These are phyloP conservation scores for Cinchona pubescens DNA, from an alignment of 257 asterid species.

Conservation along the genomic window DNA sequence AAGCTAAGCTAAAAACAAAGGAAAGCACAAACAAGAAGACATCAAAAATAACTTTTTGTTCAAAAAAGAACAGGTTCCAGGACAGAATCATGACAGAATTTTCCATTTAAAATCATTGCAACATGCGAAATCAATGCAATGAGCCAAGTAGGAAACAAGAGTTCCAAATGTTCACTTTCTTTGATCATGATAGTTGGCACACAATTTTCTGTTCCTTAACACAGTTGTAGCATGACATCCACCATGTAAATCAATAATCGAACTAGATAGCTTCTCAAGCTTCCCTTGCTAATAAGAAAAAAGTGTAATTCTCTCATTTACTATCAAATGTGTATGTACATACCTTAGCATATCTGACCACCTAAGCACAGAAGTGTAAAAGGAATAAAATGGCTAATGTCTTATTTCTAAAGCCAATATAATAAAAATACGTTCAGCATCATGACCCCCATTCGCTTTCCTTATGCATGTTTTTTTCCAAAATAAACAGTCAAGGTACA, in stretches of 20 bases:
- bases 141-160: background rate
- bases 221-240: background rate
- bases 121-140: background rate
- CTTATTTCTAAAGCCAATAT: background rate
- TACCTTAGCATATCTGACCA: background rate
- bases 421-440: background rate
- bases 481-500: background rate
- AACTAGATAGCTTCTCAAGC: background rate
- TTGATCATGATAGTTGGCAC: background rate
- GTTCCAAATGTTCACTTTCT: background rate
- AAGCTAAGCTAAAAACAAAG: background rate
- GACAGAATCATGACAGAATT: background rate
- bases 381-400: background rate
- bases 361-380: background rate
- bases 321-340: background rate
- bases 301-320: background rate
- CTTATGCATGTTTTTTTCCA: background rate
- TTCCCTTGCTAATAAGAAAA: background rate
- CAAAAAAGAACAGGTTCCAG: background rate
- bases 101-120: background rate
- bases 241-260: background rate
- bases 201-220: background rate
- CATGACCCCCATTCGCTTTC: background rate
- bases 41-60: too few relatives aligned
- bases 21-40: background rate